Base-by-base conservation (phyloP, 768 basidiomycete genomes). In the Gymnopilus junonius region DNA sequence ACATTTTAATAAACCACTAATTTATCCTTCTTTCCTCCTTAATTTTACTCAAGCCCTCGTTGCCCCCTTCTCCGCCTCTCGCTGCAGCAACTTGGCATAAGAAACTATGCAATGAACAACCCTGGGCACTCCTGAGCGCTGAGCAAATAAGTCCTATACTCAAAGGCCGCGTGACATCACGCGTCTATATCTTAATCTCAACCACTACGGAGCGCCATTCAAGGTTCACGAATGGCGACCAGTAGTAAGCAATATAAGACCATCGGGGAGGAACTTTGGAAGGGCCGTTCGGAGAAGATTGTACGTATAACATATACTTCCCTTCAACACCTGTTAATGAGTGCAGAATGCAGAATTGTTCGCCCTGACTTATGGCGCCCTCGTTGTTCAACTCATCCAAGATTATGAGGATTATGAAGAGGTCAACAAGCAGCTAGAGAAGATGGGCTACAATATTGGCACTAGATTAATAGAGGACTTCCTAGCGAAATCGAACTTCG, bases 361-460 rank as follows among this genome's bases (percentile, higher is more conserved):
- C 77, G 91, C 96, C 3, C 78, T 99, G 61, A 99, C 97, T 21
- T 99, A 99, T 68, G 97, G 97, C 55, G 96, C 96, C 23, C 87
- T 99, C 55, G 97, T 99, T 51, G 95, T 99, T 34, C 97, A 99
- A 79, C 86, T 99, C 64, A 95, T 99, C 65, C 97, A 99, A 73
- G 97, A 99, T 76, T 99, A 98, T 71, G 97, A 99, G 72, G 96
- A 99, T 80, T 99, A 97, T 73, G 85, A 84, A 14, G 94, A 97
- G 74, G 93, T 94, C 65, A 94, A 94, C 76, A 96, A 94, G 75
- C 96, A 99, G 75, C 89, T 99, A 2, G 97, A 99, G 70, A 97
- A 95, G 80, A 99, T 98, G 97, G 97, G 97, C 3, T 98, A 97
- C 77, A 97, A 96, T 73, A 99, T 99, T 62, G 97, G 97, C 27